phyloP scores from a whole-genome alignment of 2,329 filamentous ascomycete species.

The Zopfia rhizophila region DNA sequence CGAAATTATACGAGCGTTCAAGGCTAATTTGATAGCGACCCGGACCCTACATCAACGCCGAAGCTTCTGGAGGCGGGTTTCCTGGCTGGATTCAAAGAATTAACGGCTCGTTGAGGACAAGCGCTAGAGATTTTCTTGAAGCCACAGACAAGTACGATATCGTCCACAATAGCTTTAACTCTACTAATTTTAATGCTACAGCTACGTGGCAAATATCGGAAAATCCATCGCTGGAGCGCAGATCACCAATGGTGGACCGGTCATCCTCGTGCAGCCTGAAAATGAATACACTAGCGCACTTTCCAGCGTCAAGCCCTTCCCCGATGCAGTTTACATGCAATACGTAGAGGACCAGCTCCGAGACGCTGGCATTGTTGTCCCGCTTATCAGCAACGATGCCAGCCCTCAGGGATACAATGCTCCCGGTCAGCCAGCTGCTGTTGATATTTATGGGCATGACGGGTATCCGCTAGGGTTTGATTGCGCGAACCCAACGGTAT shows the following conservation, averaged over 20 bases:
- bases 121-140: conserved; percentile 69
- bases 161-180: background rate
- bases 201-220: conserved; percentile 71
- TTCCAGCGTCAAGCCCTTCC: conserved; percentile 64
- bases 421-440: conserved; percentile 67
- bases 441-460: conserved; percentile 75
- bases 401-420: conserved; percentile 69
- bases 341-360: conserved; percentile 75
- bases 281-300: conserved; percentile 76
- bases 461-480: conserved; percentile 70
- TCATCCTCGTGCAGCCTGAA: conserved; percentile 83
- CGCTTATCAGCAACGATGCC: conserved; percentile 80
- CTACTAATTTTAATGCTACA: conserved; percentile 31
- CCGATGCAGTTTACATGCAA: conserved; percentile 74
- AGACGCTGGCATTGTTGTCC: conserved; percentile 76
- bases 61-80: conserved; percentile 79
- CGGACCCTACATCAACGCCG: conserved; percentile 82
- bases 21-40: conserved; percentile 54
- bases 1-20: conserved; percentile 19
- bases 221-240: conserved; percentile 77
- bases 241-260: conserved; percentile 83
- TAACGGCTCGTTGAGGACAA: conserved; percentile 72
- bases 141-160: conserved; percentile 72
- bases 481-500: conserved; percentile 69
- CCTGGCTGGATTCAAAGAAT: conserved; percentile 81